phyloP scores from a whole-genome alignment of 257 asterid genomes.

The Anisodus tanguticus region DNA sequence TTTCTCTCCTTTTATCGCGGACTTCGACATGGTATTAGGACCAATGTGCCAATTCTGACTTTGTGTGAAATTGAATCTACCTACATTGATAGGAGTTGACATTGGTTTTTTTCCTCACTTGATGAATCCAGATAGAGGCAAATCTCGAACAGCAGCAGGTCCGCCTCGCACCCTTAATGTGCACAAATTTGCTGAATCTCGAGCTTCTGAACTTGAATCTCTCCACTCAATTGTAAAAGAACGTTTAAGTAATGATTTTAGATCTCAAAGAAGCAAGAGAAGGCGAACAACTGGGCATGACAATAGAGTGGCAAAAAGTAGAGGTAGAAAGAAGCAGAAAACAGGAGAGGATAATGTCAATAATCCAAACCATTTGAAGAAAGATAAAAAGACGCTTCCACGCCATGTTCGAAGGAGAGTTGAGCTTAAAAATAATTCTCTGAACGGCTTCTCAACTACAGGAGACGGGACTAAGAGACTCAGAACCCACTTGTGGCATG shows the following conservation, averaged over 20 bases:
- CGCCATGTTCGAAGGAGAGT: too few relatives aligned
- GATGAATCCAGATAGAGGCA: conserved; percentile 49
- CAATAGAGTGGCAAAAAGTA: conserved; percentile 40
- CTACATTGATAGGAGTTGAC: background rate
- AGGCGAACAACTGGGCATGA: conserved; percentile 67
- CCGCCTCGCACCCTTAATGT: conserved; percentile 72
- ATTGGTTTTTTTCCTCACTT: background rate
- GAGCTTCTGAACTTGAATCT: conserved; percentile 71
- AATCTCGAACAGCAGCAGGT: conserved; percentile 46
- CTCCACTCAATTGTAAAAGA: conserved; percentile 67
- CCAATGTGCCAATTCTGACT: background rate
- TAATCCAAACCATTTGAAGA: conserved; percentile 31
- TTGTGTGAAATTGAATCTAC: background rate
- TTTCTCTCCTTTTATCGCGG: background rate
- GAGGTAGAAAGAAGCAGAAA: conserved; percentile 39
- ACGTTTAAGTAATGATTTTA: conserved; percentile 67
- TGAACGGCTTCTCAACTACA: too few relatives aligned
- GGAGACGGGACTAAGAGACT: conserved; percentile 36
- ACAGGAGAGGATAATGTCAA: conserved; percentile 32
- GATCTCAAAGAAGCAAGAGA: conserved; percentile 71
- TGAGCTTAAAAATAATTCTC: too few relatives aligned
- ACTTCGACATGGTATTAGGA: background rate
- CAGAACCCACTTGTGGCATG: conserved; percentile 95
- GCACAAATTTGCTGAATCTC: conserved; percentile 73
- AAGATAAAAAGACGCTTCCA: too few relatives aligned